Conservation (phyloP, 2,329 filamentous ascomycete species). For the Fusarium cicatricum region DNA sequence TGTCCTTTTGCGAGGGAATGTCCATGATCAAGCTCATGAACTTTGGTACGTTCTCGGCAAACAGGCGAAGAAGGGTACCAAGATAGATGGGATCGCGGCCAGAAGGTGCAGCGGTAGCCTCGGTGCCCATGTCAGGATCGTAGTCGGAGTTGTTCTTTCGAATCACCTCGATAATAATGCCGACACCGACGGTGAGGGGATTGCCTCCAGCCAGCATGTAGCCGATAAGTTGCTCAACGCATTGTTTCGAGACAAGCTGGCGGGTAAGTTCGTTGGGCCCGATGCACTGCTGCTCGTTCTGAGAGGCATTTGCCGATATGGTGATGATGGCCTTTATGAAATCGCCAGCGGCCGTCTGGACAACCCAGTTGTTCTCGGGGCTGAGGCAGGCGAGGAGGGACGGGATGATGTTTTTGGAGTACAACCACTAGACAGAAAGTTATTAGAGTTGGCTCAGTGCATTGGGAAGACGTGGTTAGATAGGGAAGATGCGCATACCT, state of each 20-base stretch:
- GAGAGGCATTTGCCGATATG: constrained; percentile 96
- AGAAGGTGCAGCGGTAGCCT: constrained; percentile 80
- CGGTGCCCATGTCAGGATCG: constrained; percentile 87
- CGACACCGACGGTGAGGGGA: constrained; percentile 92
- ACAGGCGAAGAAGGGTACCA: constrained; percentile 86
- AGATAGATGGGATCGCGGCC: constrained; percentile 94
- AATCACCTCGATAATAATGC: constrained; percentile 98
- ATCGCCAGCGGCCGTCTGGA: constrained; percentile 95
- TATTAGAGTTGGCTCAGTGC: constrained; percentile 30
- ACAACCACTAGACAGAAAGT: constrained; percentile 75
- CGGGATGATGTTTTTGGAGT: constrained; percentile 87
- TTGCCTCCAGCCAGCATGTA: constrained; percentile 96
- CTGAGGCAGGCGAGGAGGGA: constrained; percentile 86
- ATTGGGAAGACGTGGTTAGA: background rate
- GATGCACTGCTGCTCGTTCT: constrained; percentile 98
- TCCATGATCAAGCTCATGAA: constrained; percentile 93
- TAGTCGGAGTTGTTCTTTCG: constrained; percentile 99
- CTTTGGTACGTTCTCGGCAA: constrained; percentile 89
- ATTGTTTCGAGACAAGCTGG: constrained; percentile 87
- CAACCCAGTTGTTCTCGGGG: constrained; percentile 84
- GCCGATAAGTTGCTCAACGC: constrained; percentile 82
- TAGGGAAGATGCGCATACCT: constrained; percentile 64
- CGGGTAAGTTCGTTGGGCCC: constrained; percentile 96
- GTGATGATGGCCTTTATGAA: constrained; percentile 99
- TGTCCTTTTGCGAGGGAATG: constrained; percentile 74